Evolutionary conservation across 768 basidiomycete genomes (phyloP), one percentile per base, ranked within the genome.

Genomic region (Leucocoprinus leucothites): DNA sequence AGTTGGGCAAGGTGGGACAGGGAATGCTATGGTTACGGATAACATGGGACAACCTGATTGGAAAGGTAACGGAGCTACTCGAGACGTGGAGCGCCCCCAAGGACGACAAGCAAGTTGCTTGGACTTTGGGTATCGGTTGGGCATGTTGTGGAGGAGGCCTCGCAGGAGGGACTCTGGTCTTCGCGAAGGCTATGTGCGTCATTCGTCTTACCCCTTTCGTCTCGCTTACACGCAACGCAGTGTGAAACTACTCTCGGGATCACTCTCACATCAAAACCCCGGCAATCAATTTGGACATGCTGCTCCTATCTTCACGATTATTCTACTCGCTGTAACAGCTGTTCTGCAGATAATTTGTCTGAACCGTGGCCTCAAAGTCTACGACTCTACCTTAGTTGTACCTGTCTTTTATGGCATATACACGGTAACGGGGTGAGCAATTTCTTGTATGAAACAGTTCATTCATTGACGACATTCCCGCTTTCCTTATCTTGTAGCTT

Each of bases 331-430:
- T 3, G 65, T 82, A 43, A 94, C 94, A 0, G 94, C 94, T 2
- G 84, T 98, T 28, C 70, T 87, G 46, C 95, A 98, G 67, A 96
- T 98, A 54, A 84, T 93, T 41, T 95, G 93, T 67, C 76, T 98
- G 40, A 95, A 98, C 65, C 85, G 88, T 40, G 94, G 89, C 5
- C 76, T 96, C n/a, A 85, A 85, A 64, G 86, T 91, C 8, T 95
- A 95, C 61, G 94, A 94, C 64, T 91, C 89, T 16, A 92, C 91
- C 0, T 70, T 97, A 0, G 93, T 97, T 16, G 94, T 97, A 0
- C 95, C 96, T 0, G 87, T 95, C 13, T 97, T 98, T 67, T 98
- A 96, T 65, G 93, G 93, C 9, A 85, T 94, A 9, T 95, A 94
- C 65, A 94, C 92, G 0, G 89, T 88, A 2, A 79, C 82, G 21